Evolutionary conservation across 1,139 yeast genomes (phyloP).

Genomic region (Cylindricascospora bacillispora): DNA sequence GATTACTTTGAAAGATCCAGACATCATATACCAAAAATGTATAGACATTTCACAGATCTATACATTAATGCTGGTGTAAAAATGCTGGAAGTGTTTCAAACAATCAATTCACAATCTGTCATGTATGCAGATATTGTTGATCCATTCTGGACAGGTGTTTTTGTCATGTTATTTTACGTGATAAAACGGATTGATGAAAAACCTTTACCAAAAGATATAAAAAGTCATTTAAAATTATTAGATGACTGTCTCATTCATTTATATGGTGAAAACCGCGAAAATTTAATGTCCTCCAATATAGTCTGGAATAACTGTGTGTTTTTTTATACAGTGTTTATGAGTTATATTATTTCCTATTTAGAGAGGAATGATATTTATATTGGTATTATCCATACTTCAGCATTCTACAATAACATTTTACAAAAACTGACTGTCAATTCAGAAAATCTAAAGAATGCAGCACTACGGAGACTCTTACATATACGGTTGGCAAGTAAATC

Average conservation of each 20-base stretch:
- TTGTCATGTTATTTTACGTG: slow-evolving; percentile 10
- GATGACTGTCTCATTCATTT: too few species aligned
- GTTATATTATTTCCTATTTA: too few species aligned
- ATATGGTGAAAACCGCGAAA: too few species aligned
- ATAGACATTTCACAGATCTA: slow-evolving; percentile 8
- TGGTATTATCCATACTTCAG: too few species aligned
- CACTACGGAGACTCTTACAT: slow-evolving; percentile 8
- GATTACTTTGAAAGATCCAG: slow-evolving; percentile 6
- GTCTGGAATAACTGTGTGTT: too few species aligned
- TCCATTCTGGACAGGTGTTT: slow-evolving; percentile 14
- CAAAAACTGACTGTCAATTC: slow-evolving; percentile 6
- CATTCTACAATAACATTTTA: too few species aligned
- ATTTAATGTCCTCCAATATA: too few species aligned
- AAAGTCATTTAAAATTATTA: too few species aligned
- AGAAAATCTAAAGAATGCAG: slow-evolving; percentile 7
- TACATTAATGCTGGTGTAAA: slow-evolving; percentile 8
- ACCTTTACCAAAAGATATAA: too few species aligned
- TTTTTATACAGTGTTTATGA: too few species aligned
- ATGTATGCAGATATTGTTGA: slow-evolving; percentile 13
- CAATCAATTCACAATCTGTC: slow-evolving; percentile 12
- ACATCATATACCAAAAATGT: slow-evolving; percentile 9
- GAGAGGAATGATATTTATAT: too few species aligned
- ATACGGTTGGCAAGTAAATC: too few species aligned
- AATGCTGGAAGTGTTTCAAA: slow-evolving; percentile 11
- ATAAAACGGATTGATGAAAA: slow-evolving; percentile 10